These are phyloP conservation scores for Eucalyptus curtisii DNA, from an alignment of 345 rosid species.

Conservation along the genomic window DNA sequence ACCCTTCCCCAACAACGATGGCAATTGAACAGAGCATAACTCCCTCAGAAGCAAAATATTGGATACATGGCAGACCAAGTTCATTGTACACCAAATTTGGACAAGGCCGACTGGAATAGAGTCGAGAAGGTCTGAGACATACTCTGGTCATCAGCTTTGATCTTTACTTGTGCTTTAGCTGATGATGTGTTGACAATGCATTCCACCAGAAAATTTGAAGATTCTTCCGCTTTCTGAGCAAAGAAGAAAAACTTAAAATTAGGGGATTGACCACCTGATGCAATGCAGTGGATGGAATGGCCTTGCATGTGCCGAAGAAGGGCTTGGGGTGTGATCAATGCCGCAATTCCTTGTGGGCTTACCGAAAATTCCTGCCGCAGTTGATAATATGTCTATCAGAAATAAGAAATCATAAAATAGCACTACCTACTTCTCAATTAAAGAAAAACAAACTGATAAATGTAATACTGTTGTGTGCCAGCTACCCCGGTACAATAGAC, in stretches of 20 bases:
- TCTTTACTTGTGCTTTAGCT: slow-evolving; percentile 60
- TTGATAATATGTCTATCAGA: neutral
- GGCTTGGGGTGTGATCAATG: slow-evolving; percentile 61
- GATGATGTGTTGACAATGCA: slow-evolving; percentile 78
- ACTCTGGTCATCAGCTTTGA: slow-evolving; percentile 80
- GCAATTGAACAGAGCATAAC: neutral
- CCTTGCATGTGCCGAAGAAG: slow-evolving; percentile 80
- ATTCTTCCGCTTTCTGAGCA: slow-evolving; percentile 71
- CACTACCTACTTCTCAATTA: neutral
- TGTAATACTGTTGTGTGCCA: neutral
- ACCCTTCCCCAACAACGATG: neutral
- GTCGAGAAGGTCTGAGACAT: slow-evolving; percentile 47
- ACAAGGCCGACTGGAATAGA: slow-evolving; percentile 53
- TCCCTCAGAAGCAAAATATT: neutral
- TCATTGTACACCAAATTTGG: slow-evolving; percentile 42
- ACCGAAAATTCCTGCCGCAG: slow-evolving; percentile 45
- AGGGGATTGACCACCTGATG: slow-evolving; percentile 88
- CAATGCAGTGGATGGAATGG: slow-evolving; percentile 82
- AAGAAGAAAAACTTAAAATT: slow-evolving; percentile 93
- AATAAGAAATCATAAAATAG: neutral
- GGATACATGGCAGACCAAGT: neutral
- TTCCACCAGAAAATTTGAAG: slow-evolving; percentile 59
- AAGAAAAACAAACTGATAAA: neutral
- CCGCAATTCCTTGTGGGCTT: slow-evolving; percentile 61
- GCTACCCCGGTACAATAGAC: neutral